phyloP scores from a whole-genome alignment of 1,139 yeast species.

The Geotrichum bryndzae region DNA sequence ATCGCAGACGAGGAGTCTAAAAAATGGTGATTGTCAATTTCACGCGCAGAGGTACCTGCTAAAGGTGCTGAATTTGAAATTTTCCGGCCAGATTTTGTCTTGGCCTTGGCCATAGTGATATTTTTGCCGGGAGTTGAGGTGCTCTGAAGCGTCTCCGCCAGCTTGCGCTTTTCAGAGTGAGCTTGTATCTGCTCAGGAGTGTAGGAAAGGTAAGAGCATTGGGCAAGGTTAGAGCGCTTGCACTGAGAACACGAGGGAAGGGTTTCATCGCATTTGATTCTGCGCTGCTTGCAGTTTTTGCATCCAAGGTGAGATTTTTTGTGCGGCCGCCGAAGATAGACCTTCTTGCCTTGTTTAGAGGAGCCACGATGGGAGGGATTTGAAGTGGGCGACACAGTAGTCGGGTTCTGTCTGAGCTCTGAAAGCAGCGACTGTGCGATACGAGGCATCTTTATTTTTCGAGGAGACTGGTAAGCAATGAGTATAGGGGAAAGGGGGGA shows the following conservation, averaged over 20 bases:
- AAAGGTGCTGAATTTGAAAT: neutral
- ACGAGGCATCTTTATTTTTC: neutral
- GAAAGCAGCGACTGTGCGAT: neutral
- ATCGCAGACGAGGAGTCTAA: conserved; percentile 6
- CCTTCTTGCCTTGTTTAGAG: conserved; percentile 1
- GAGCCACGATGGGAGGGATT: neutral
- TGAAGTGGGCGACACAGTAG: conserved; percentile 1
- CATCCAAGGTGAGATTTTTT: conserved; percentile 52
- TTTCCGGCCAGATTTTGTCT: neutral
- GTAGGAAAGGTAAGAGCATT: conserved; percentile 30
- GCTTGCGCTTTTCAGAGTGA: conserved; percentile 8
- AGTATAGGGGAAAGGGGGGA: neutral
- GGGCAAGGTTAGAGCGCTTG: conserved; percentile 44
- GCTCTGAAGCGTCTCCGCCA: neutral
- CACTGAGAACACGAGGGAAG: conserved; percentile 59
- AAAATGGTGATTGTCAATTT: conserved; percentile 5
- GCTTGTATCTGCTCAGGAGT: conserved; percentile 26
- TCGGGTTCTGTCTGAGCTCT: neutral
- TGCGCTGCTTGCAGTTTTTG: conserved; percentile 58
- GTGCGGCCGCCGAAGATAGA: conserved; percentile 50
- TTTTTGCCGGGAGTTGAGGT: neutral
- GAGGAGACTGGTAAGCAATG: conserved; percentile 1
- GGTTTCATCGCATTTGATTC: conserved; percentile 64
- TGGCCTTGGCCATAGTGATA: neutral
- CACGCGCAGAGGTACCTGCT: conserved; percentile 1